Conservation (phyloP, 2,329 filamentous ascomycete species). For the Epichloe gansuensis region DNA sequence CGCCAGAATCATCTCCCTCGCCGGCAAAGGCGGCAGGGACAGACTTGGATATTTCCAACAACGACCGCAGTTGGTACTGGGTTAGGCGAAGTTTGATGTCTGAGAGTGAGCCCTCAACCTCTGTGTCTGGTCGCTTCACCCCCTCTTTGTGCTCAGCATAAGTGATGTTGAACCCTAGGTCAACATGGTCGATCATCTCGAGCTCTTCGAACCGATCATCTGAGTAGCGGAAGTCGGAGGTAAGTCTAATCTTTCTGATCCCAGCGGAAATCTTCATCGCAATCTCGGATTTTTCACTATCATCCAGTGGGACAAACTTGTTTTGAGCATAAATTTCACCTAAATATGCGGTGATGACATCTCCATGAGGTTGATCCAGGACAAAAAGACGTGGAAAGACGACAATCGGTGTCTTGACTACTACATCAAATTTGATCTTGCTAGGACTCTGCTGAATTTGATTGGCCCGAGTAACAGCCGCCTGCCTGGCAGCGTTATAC, state of each 20-base stretch:
- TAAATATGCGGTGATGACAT: conserved; percentile 81
- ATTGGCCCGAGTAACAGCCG: conserved; percentile 83
- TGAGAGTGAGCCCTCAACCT: conserved; percentile 84
- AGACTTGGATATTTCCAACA: conserved; percentile 75
- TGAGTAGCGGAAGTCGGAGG: conserved; percentile 75
- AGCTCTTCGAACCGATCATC: conserved; percentile 66
- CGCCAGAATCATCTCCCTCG: conserved; percentile 54
- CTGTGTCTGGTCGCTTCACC: conserved; percentile 72
- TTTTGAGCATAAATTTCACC: conserved; percentile 98
- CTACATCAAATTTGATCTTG: conserved; percentile 85
- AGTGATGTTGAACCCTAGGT: conserved; percentile 82
- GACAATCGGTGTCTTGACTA: conserved; percentile 89
- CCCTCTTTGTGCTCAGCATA: conserved; percentile 76
- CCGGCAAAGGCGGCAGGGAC: conserved; percentile 73
- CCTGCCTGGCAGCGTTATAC: conserved; percentile 92
- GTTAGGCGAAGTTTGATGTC: conserved; percentile 84
- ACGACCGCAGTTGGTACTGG: conserved; percentile 79
- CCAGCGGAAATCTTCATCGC: conserved; percentile 86
- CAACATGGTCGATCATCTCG: conserved; percentile 94
- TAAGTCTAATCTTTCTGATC: conserved; percentile 82
- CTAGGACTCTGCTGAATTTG: conserved; percentile 84
- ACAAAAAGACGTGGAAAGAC: conserved; percentile 76
- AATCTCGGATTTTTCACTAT: conserved; percentile 56
- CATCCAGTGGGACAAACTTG: conserved; percentile 73
- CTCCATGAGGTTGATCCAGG: conserved; percentile 56